Evolutionary conservation across 768 basidiomycete species (phyloP).

Genomic region (Mycena rosella): DNA sequence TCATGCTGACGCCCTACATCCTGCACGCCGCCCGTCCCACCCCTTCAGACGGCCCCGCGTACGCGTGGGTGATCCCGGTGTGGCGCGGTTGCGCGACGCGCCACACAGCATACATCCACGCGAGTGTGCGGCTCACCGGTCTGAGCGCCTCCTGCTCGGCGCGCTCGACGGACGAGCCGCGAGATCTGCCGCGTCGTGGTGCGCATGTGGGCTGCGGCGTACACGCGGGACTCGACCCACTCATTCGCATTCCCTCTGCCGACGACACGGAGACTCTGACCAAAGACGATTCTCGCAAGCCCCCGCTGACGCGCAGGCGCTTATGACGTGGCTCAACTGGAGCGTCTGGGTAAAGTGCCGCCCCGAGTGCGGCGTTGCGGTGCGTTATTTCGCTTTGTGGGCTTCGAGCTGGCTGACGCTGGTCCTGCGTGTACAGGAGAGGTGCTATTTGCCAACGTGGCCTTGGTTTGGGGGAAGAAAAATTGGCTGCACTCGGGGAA

Average conservation of each 20-base stretch:
- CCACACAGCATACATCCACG: conserved; percentile 11
- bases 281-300: too few species aligned
- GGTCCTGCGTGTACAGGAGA: too few species aligned
- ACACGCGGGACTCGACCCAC: conserved; percentile 11
- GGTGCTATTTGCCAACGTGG: too few species aligned
- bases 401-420: too few species aligned
- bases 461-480: too few species aligned
- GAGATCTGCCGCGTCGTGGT: conserved; percentile 31
- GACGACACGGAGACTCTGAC: too few species aligned
- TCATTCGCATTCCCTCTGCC: too few species aligned
- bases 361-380: background rate
- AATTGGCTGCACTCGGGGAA: too few species aligned
- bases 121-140: conserved; percentile 39
- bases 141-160: conserved; percentile 45
- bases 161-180: conserved; percentile 32
- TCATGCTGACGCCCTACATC: conserved; percentile 30
- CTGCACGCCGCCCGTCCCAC: conserved; percentile 6
- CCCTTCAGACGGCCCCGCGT: too few species aligned
- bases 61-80: conserved; percentile 47
- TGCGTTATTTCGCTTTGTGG: too few species aligned
- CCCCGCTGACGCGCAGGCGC: background rate
- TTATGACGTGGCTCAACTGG: conserved; percentile 17
- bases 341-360: conserved; percentile 19
- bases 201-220: conserved; percentile 31
- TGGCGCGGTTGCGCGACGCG: conserved; percentile 46